A percentile compares a stretch with the other conserved stretches of the same genome.
These are phyloP conservation scores for Aspergillus novoparasiticus DNA, from an alignment of 2,329 filamentous ascomycete species.

Conservation along the genomic window DNA sequence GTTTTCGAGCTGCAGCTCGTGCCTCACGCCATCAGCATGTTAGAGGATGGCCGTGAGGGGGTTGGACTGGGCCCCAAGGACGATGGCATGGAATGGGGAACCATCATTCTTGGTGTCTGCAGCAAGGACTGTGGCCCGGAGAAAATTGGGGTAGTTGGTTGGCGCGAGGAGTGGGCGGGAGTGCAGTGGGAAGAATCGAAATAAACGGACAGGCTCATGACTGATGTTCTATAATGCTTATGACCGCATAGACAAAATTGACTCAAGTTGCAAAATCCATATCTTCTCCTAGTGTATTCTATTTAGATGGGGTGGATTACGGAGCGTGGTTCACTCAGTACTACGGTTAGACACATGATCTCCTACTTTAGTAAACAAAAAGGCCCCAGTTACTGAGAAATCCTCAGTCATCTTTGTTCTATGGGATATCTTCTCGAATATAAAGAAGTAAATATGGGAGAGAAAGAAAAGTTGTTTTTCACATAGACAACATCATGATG, in stretches of 20 bases:
- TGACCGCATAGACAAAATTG: constrained; percentile 14
- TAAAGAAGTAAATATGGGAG: constrained; percentile 3
- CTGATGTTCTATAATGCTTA: constrained; percentile 22
- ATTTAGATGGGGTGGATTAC: neutral
- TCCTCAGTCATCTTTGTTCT: constrained; percentile 7
- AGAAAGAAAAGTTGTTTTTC: constrained; percentile 5
- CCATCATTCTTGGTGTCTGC: constrained; percentile 84
- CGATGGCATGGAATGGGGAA: constrained; percentile 98
- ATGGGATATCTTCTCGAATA: constrained; percentile 13
- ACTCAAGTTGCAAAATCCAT: neutral
- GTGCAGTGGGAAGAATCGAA: constrained; percentile 89
- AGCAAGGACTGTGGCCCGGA: constrained; percentile 73
- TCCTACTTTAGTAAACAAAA: neutral
- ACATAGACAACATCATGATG: constrained; percentile 16
- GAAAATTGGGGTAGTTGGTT: constrained; percentile 67
- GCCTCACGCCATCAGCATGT: constrained; percentile 83
- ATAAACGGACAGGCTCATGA: constrained; percentile 12
- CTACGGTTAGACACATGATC: neutral
- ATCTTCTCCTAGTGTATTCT: neutral
- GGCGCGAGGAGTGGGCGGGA: constrained; percentile 93
- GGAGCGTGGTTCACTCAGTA: neutral
- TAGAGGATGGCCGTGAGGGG: constrained; percentile 72
- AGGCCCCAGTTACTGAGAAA: neutral
- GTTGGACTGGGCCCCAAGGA: constrained; percentile 59
- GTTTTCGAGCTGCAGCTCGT: constrained; percentile 92